Evolutionary conservation across 2,329 filamentous ascomycete species (phyloP).

Genomic region (Coniochaeta pulveracea): DNA sequence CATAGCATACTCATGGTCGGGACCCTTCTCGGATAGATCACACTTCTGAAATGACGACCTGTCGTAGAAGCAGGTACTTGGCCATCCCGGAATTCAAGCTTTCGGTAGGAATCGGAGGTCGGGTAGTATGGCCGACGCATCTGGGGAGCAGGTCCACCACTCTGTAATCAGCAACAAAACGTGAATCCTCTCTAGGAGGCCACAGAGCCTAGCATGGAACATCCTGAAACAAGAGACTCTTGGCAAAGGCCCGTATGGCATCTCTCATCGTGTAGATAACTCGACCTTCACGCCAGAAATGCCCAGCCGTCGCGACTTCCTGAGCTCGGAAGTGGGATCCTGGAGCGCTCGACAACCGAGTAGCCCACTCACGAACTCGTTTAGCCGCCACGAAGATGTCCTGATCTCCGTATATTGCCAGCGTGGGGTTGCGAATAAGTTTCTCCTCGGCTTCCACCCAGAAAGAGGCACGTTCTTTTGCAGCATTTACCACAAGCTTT

Average conservation of each 20-base stretch:
- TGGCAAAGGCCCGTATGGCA: conserved; percentile 18
- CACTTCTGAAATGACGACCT: no score
- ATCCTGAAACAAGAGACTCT: conserved; percentile 14
- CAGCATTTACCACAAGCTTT: no score
- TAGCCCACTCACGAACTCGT: conserved; percentile 39
- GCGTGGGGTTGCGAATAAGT: conserved; percentile 44
- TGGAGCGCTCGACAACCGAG: conserved; percentile 30
- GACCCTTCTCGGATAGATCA: no score
- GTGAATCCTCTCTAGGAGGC: no score
- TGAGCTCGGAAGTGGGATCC: conserved; percentile 27
- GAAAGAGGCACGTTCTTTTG: conserved; percentile 3
- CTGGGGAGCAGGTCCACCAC: no score
- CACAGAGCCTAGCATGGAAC: no score
- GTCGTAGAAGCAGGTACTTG: no score
- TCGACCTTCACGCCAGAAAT: conserved; percentile 42
- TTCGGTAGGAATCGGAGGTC: no score
- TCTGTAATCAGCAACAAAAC: no score
- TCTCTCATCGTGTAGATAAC: conserved; percentile 21
- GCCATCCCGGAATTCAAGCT: no score
- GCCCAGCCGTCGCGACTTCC: conserved; percentile 35
- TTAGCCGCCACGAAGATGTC: conserved; percentile 62
- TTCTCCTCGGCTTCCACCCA: conserved; percentile 35
- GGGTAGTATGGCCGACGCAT: no score
- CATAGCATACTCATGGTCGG: no score
- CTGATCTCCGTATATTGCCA: conserved; percentile 64